phyloP scores from a whole-genome alignment of 1,284 basidiomycete species.

The Boletus semigastroideus region DNA sequence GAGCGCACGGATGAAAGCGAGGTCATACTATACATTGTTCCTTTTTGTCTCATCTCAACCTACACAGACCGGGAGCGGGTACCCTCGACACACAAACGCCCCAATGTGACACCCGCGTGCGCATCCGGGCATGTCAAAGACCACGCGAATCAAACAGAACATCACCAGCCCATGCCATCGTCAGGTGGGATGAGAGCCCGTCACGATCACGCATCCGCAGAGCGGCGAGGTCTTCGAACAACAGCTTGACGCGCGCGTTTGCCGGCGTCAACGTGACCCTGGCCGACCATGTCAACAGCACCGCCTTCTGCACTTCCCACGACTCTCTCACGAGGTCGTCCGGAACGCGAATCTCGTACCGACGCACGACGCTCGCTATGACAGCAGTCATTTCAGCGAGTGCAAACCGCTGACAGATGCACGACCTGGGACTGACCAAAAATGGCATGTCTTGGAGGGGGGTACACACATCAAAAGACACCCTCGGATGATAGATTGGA shows the following conservation, averaged over 20 bases:
- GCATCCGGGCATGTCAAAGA: too few species aligned
- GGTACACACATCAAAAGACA: background rate
- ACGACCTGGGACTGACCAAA: conserved; percentile 38
- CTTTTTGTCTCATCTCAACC: too few species aligned
- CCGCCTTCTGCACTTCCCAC: conserved; percentile 28
- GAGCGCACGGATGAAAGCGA: too few species aligned
- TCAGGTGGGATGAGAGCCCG: too few species aligned
- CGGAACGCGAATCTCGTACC: conserved; percentile 33
- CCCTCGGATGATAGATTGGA: background rate
- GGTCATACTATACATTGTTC: too few species aligned
- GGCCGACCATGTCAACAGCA: conserved; percentile 32
- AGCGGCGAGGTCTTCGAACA: background rate
- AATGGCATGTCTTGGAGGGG: conserved; percentile 36
- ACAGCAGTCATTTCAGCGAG: conserved; percentile 27
- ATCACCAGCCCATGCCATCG: too few species aligned
- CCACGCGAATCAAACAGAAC: too few species aligned
- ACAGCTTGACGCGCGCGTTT: conserved; percentile 24
- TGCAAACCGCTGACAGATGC: conserved; percentile 41
- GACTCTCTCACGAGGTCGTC: conserved; percentile 30
- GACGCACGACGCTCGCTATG: conserved; percentile 28
- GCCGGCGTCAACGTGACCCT: conserved; percentile 33
- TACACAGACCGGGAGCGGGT: too few species aligned
- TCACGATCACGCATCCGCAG: too few species aligned
- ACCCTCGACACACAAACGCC: too few species aligned
- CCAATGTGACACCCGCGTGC: too few species aligned